A percentile compares a stretch with the other conserved stretches of the same genome.
Conservation (phyloP, 306 rosid genomes). For the Cucumis cinereus region DNA sequence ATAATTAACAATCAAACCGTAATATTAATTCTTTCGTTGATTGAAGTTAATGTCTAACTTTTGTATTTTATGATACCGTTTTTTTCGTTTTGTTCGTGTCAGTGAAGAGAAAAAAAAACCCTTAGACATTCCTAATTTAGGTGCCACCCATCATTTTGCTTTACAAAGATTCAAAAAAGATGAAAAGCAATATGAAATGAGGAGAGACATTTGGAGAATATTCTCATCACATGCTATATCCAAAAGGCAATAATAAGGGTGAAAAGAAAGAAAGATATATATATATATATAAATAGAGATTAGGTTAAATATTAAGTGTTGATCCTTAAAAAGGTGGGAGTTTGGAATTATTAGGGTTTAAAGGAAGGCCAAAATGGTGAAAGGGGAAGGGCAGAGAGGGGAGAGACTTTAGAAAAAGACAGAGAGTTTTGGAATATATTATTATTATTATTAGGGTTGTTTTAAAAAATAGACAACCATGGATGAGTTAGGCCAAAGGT, state of each 20-base stretch:
- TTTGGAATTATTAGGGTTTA: constrained; percentile 1
- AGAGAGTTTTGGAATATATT: neutral
- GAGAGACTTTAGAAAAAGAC: neutral
- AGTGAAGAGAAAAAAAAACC: neutral
- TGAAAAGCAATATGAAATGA: neutral
- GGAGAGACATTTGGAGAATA: neutral
- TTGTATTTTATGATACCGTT: neutral
- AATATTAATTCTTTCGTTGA: neutral
- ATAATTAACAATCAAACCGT: too few species aligned
- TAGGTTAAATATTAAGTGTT: neutral
- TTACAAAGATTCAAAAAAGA: neutral
- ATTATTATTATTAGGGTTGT: neutral
- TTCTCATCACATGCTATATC: neutral
- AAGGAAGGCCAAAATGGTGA: neutral
- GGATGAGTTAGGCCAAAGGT: neutral
- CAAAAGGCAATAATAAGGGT: neutral
- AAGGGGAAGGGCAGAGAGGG: neutral
- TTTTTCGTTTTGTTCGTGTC: neutral
- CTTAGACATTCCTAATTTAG: neutral
- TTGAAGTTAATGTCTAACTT: neutral
- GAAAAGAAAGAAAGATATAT: neutral
- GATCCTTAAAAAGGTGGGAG: neutral
- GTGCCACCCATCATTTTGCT: neutral
- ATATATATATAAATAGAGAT: neutral
- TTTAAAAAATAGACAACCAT: neutral